A percentile compares a stretch with the other conserved stretches of the same genome.
These are phyloP conservation scores for Antrodiella citrinella DNA, from an alignment of 768 basidiomycete genomes.

Conservation along the genomic window DNA sequence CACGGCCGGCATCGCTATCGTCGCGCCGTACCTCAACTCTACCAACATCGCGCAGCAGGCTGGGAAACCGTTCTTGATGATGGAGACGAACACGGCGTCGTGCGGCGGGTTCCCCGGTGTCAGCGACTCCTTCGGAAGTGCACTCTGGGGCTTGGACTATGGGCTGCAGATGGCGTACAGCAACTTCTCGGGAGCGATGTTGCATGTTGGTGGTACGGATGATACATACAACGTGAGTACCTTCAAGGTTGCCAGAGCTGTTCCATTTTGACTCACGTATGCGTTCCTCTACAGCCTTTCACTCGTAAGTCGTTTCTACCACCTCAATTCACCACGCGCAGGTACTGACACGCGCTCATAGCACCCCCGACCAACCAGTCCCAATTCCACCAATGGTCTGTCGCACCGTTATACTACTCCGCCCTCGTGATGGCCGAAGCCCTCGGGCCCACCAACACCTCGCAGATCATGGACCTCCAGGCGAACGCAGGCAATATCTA, in stretches of 20 bases:
- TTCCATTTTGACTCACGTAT: background rate
- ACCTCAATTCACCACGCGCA: background rate
- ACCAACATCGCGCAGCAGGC: conserved; percentile 24
- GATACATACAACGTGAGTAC: conserved; percentile 44
- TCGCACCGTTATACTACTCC: conserved; percentile 41
- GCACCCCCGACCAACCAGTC: conserved; percentile 37
- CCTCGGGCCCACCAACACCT: conserved; percentile 32
- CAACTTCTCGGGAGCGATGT: conserved; percentile 38
- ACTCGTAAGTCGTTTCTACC: conserved; percentile 29
- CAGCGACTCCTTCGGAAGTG: conserved; percentile 40
- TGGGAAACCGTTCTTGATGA: conserved; percentile 38
- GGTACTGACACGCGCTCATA: conserved; percentile 3
- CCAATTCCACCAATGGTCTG: conserved; percentile 32
- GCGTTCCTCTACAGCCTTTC: conserved; percentile 31
- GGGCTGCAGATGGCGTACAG: conserved; percentile 39
- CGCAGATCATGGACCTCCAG: conserved; percentile 35
- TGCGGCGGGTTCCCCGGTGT: conserved; percentile 50
- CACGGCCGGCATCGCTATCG: conserved; percentile 26
- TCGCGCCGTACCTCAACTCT: conserved; percentile 29
- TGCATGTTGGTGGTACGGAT: conserved; percentile 41
- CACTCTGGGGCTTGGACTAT: conserved; percentile 45
- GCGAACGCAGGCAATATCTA: conserved; percentile 20
- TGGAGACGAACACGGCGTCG: conserved; percentile 46
- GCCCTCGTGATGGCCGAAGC: conserved; percentile 38
- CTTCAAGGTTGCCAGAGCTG: background rate